Conservation (phyloP, 805 yeast species). For the Schwanniomyces polymorphus region DNA sequence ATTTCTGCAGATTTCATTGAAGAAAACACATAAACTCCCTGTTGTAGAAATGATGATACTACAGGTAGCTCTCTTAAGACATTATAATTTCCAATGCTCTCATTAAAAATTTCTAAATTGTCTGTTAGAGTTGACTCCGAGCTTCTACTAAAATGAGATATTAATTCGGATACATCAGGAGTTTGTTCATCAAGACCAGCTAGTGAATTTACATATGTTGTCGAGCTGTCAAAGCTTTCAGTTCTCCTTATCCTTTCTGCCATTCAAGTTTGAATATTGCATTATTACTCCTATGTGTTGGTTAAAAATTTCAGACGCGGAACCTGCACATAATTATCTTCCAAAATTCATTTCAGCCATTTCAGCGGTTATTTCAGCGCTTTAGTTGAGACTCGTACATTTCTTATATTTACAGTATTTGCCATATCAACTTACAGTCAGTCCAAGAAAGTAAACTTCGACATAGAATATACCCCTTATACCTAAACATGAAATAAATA, state of each 20-base stretch:
- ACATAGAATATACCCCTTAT: neutral
- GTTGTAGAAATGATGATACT: conserved; percentile 18
- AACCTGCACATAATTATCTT: neutral
- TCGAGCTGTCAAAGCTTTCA: neutral
- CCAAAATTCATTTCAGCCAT: neutral
- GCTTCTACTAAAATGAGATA: conserved; percentile 10
- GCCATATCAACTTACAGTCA: too few relatives aligned
- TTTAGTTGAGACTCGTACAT: too few relatives aligned
- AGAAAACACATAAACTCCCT: conserved; percentile 16
- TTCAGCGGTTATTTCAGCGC: neutral
- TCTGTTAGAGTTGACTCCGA: conserved; percentile 20
- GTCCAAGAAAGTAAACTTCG: too few relatives aligned
- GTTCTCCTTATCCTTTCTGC: neutral
- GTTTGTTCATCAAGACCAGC: neutral
- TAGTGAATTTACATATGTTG: neutral
- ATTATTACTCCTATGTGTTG: neutral
- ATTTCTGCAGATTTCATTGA: conserved; percentile 8
- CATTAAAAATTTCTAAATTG: conserved; percentile 12
- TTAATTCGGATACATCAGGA: conserved; percentile 7
- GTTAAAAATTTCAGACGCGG: neutral
- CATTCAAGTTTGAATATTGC: neutral
- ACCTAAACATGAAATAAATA: neutral
- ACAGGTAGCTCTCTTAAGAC: conserved; percentile 14
- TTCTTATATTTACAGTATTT: too few relatives aligned
- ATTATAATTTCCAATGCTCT: conserved; percentile 9